These are phyloP conservation scores for Ceriops decandra DNA, from an alignment of 345 rosid genomes.

Conservation along the genomic window DNA sequence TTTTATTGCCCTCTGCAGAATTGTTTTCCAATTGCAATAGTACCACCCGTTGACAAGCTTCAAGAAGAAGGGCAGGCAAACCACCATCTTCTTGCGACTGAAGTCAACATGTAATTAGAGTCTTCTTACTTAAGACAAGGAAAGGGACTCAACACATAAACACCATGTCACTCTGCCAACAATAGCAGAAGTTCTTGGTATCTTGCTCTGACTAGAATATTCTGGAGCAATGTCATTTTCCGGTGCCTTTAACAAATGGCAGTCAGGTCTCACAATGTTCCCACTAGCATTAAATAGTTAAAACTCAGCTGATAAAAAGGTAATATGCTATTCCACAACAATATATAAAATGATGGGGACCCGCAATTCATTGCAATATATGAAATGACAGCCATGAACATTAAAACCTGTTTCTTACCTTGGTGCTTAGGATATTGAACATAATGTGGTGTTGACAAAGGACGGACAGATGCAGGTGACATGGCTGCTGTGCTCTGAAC, in stretches of 20 bases:
- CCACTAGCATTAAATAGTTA: not conserved
- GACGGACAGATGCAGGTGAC: constrained; percentile 44
- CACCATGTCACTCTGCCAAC: not conserved
- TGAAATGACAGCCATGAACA: not conserved
- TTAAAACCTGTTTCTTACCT: constrained; percentile 17
- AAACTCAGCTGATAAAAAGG: not conserved
- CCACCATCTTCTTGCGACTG: no score
- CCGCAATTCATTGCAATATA: not conserved
- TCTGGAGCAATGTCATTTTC: not conserved
- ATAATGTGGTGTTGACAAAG: constrained; percentile 47
- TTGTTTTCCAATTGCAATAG: no score
- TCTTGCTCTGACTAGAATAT: not conserved
- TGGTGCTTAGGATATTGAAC: constrained; percentile 42
- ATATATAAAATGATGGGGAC: not conserved
- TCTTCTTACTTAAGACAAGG: no score
- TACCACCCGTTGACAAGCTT: no score
- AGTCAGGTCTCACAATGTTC: not conserved
- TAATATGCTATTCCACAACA: not conserved
- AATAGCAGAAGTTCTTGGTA: not conserved
- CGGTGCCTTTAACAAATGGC: not conserved
- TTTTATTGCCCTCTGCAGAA: no score
- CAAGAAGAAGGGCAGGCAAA: no score
- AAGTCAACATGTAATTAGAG: no score
- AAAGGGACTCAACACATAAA: no score
- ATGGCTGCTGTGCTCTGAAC: constrained; percentile 47